Conservation (phyloP, 73 alveolate species). For the Tetrahymena thermophila region DNA sequence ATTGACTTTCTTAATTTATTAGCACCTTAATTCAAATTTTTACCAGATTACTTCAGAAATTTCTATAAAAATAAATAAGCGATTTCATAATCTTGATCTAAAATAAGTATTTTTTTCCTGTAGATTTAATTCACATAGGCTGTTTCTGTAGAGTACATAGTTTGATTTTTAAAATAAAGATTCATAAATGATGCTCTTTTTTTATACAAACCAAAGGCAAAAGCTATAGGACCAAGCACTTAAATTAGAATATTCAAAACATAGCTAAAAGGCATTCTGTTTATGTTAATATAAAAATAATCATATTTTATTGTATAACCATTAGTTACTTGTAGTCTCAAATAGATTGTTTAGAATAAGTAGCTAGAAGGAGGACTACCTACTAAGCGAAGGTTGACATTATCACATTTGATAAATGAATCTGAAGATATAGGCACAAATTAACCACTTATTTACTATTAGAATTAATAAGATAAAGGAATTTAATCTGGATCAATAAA, state of each 20-base stretch:
- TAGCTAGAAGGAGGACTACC: neutral
- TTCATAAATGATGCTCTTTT: neutral
- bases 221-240: neutral
- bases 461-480: neutral
- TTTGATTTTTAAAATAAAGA: neutral
- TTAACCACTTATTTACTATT: neutral
- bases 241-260: neutral
- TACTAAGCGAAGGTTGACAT: neutral
- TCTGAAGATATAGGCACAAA: neutral
- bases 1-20: neutral
- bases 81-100: neutral
- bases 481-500: neutral
- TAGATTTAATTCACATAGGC: neutral
- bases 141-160: neutral
- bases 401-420: neutral
- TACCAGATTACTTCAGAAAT: neutral
- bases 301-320: neutral
- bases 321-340: neutral
- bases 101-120: neutral
- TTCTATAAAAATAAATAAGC: neutral
- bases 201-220: neutral
- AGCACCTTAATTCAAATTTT: neutral
- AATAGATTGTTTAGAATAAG: neutral
- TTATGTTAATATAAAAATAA: too few relatives aligned
- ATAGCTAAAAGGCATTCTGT: neutral